Evolutionary conservation across 2,329 filamentous ascomycete genomes (phyloP).

Genomic region (Penicillium sp.): DNA sequence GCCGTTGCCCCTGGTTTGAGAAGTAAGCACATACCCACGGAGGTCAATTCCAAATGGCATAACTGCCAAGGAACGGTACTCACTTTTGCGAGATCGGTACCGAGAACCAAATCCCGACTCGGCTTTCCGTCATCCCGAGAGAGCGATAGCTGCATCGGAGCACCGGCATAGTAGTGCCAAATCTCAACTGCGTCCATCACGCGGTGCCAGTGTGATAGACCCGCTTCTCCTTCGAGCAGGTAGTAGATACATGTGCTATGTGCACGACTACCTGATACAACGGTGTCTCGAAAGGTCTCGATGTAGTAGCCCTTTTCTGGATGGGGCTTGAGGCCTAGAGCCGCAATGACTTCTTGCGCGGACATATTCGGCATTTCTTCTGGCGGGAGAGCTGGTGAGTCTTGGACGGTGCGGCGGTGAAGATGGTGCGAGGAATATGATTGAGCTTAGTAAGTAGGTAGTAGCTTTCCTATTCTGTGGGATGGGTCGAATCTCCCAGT

Average conservation of each 20-base stretch:
- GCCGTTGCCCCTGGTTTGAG: constrained; percentile 34
- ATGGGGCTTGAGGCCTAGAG: constrained; percentile 46
- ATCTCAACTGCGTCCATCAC: constrained; percentile 49
- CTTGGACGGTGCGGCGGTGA: no score
- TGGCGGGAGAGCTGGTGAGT: no score
- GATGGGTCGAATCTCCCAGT: no score
- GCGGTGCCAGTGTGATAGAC: constrained; percentile 52
- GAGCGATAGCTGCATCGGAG: constrained; percentile 46
- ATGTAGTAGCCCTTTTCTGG: constrained; percentile 52
- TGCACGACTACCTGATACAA: constrained; percentile 37
- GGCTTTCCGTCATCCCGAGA: constrained; percentile 45
- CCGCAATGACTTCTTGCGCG: constrained; percentile 46
- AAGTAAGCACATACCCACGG: no score
- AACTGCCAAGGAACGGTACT: not conserved
- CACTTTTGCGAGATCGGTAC: constrained; percentile 42
- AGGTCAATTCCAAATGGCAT: no score
- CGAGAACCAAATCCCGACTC: constrained; percentile 35
- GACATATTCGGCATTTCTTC: constrained; percentile 14
- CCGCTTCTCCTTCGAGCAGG: constrained; percentile 46
- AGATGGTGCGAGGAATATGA: no score
- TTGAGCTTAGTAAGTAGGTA: no score
- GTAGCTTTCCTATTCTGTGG: no score
- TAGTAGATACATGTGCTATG: constrained; percentile 55
- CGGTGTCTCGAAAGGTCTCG: constrained; percentile 48
- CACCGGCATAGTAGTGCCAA: constrained; percentile 56